Conservation (phyloP, 1,284 basidiomycete genomes). For the Cerrena zonata region DNA sequence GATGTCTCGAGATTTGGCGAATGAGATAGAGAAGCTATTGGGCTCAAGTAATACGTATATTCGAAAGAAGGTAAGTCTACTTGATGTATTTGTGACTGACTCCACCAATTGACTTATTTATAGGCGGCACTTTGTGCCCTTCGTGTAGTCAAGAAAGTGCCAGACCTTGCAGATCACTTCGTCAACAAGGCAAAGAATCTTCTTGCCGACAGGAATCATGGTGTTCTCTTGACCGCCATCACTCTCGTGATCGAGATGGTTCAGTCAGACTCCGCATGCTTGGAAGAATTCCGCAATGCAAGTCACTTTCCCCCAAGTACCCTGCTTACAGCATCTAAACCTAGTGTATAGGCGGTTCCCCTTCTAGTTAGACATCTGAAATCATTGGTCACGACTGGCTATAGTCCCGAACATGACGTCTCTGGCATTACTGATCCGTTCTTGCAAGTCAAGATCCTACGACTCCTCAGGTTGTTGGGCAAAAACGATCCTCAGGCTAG, state of each 20-base stretch:
- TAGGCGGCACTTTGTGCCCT: constrained; percentile 96
- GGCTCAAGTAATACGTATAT: constrained; percentile 99
- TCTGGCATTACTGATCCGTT: constrained; percentile 98
- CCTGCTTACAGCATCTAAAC: too few species aligned
- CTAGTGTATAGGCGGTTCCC: constrained; percentile 86
- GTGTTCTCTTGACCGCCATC: constrained; percentile 88
- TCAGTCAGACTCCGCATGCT: constrained; percentile 64
- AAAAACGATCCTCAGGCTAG: constrained; percentile 82
- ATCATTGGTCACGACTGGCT: constrained; percentile 91
- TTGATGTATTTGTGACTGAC: not conserved
- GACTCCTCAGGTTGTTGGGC: constrained; percentile 86
- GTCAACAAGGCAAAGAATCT: constrained; percentile 83
- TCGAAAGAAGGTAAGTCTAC: constrained; percentile 80
- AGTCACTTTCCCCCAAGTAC: too few species aligned
- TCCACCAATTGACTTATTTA: not conserved
- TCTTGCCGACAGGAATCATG: constrained; percentile 93
- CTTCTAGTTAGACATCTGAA: constrained; percentile 94
- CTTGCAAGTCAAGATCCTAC: constrained; percentile 94
- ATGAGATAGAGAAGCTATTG: constrained; percentile 95
- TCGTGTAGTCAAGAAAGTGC: constrained; percentile 92
- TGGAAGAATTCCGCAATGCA: constrained; percentile 87
- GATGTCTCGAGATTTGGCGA: constrained; percentile 93
- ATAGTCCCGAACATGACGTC: constrained; percentile 99
- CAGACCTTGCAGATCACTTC: constrained; percentile 94
- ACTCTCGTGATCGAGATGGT: constrained; percentile 97